Conservation (phyloP, 192 early-diverging fungal species). For the Coemansia biformis region DNA sequence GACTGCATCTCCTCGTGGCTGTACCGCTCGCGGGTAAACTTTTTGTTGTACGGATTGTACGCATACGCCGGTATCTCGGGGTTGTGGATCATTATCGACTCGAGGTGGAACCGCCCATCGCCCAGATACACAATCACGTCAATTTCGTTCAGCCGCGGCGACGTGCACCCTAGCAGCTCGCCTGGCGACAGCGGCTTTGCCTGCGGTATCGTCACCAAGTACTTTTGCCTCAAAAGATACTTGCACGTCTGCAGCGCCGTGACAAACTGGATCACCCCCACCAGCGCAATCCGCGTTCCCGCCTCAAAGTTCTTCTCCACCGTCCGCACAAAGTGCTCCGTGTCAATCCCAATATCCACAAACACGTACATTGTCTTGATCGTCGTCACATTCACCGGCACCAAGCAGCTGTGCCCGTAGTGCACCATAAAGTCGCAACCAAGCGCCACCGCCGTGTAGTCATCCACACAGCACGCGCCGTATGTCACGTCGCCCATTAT, state of each 20-base stretch:
- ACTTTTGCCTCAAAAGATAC: slow-evolving; percentile 51
- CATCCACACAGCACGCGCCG: slow-evolving; percentile 98
- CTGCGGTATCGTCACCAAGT: slow-evolving; percentile 78
- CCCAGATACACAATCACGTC: slow-evolving; percentile 82
- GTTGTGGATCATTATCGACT: slow-evolving; percentile 98
- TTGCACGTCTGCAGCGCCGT: slow-evolving; percentile 70
- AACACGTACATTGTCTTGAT: slow-evolving; percentile 98
- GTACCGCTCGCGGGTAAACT: slow-evolving; percentile 89
- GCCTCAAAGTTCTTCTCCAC: slow-evolving; percentile 79
- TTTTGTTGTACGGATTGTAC: slow-evolving; percentile 92
- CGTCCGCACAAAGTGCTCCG: slow-evolving; percentile 86
- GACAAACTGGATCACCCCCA: slow-evolving; percentile 94
- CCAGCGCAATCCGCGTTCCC: slow-evolving; percentile 71
- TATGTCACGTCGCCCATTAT: slow-evolving; percentile 99
- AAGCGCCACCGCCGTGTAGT: slow-evolving; percentile 85
- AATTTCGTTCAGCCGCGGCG: slow-evolving; percentile 70
- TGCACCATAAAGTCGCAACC: slow-evolving; percentile 98
- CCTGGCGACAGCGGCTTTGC: slow-evolving; percentile 91
- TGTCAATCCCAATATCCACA: slow-evolving; percentile 97
- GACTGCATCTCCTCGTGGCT: slow-evolving; percentile 90
- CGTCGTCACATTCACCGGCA: slow-evolving; percentile 89
- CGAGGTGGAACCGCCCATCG: slow-evolving; percentile 96
- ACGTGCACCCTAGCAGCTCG: slow-evolving; percentile 94
- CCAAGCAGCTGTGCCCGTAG: slow-evolving; percentile 96
- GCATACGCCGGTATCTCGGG: slow-evolving; percentile 83